Base-by-base conservation (phyloP, 169 alveolate genomes). In the Miamiensis avidus region DNA sequence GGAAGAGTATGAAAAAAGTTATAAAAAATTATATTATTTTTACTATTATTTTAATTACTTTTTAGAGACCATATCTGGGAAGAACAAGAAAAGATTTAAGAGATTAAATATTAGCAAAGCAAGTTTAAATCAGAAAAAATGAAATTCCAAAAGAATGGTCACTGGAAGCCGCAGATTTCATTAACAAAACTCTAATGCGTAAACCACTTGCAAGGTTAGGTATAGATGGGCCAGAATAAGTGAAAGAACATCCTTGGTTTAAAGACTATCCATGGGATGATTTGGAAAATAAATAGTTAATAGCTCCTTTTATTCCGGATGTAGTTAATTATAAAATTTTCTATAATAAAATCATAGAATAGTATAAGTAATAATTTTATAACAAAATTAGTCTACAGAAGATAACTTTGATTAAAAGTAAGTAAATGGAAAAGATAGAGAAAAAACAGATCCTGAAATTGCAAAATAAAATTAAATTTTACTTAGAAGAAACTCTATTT, bases 231-330 rank as follows among this genome's bases (percentile, higher is more conserved):
- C 95, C 97, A 15, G 83, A 85, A 49, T 97, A 96, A 86, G 90
- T 96, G 26, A 96, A 94, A 82, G 72, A 89, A 20, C 98, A 96
- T 88, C 91, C 93, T 30, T 96, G 98, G 97, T 90, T 96, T 49
- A 91, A 90, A 74, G 91, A 92, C 34, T 85, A 95, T 78, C 90
- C 90, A 74, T 96, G 97, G 97, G 84, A 90, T 26, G 91, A 90
- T 30, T 84, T 94, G 31, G 34, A 76, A 32, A 89, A 90, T 49
- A 88, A 89, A 86, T 87, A 91, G 75, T 30, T 94, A 28, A 79
- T 82, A 32, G 81, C 97, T 0, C 96, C 96, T 1, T 95, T 88
- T 78, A 87, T 88, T 25, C 98, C 98, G 16, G 88, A 88, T 82
- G 89, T 82, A 84, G 74, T 28, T 31, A 49, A 34, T 72, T 29